A percentile compares a stretch with the other conserved stretches of the same genome.
Evolutionary conservation across 331 rosid species (phyloP).

Genomic region (Quercus tomentella): DNA sequence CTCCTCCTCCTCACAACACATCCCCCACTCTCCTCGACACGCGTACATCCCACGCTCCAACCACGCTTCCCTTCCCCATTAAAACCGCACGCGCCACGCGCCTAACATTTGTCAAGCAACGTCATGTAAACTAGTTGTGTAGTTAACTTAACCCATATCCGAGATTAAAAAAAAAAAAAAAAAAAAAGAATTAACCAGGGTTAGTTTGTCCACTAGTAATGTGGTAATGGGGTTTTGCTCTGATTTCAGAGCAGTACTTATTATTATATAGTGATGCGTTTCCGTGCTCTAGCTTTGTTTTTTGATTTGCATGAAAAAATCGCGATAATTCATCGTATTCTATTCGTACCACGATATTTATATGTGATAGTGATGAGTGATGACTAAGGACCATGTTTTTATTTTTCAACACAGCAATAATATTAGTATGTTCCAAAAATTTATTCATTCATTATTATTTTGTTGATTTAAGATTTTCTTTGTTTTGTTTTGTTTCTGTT

Average conservation of each 20-base stretch:
- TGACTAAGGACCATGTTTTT: no score
- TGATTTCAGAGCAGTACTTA: background rate
- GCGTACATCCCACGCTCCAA: no score
- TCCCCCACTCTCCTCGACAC: no score
- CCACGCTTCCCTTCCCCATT: no score
- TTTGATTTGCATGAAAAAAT: background rate
- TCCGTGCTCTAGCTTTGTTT: no score
- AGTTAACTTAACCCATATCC: no score
- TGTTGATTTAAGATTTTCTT: slow-evolving; percentile 8
- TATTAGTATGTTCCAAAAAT: slow-evolving; percentile 19
- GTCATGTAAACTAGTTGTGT: no score
- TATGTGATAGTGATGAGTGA: background rate
- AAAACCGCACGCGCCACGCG: no score
- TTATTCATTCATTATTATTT: slow-evolving; percentile 9
- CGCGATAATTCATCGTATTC: no score
- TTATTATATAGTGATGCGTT: background rate
- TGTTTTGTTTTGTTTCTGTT: slow-evolving; percentile 14
- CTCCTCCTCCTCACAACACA: no score
- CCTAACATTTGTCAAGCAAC: no score
- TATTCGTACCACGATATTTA: background rate
- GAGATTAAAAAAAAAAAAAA: no score
- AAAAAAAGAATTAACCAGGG: background rate
- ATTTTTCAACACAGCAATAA: background rate
- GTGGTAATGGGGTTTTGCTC: background rate
- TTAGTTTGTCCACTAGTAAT: background rate